Percentiles rank a stretch among this genome's conserved stretches.
These are phyloP conservation scores for Rugonectria rugulosa DNA, from an alignment of 2,329 filamentous ascomycete species.

Conservation along the genomic window DNA sequence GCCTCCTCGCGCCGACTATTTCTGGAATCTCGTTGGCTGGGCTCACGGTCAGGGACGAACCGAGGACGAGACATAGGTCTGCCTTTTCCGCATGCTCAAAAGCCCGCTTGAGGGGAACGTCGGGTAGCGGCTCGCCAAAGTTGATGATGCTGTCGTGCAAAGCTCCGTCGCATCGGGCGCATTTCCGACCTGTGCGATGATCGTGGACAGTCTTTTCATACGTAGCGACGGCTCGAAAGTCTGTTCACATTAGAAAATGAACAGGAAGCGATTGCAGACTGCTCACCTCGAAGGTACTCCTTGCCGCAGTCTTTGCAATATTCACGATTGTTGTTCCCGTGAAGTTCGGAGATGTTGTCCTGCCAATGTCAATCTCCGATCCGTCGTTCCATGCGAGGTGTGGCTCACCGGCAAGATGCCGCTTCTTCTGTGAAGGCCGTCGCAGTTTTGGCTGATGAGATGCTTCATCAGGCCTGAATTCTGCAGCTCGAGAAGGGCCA, in stretches of 20 bases:
- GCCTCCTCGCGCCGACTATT: slow-evolving; percentile 39
- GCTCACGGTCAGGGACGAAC: slow-evolving; percentile 53
- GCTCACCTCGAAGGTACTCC: slow-evolving; percentile 53
- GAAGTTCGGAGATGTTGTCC: slow-evolving; percentile 54
- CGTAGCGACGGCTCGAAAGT: slow-evolving; percentile 53
- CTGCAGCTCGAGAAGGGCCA: slow-evolving; percentile 55
- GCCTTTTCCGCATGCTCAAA: slow-evolving; percentile 48
- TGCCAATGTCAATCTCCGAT: slow-evolving; percentile 21
- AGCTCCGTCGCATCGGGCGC: slow-evolving; percentile 46
- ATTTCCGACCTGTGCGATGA: slow-evolving; percentile 56
- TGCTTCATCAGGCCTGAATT: slow-evolving; percentile 51
- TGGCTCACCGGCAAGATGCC: slow-evolving; percentile 51
- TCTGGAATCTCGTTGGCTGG: slow-evolving; percentile 53
- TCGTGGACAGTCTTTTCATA: slow-evolving; percentile 53
- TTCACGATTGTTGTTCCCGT: slow-evolving; percentile 57
- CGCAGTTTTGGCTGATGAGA: slow-evolving; percentile 49
- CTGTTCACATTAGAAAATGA: slow-evolving; percentile 29
- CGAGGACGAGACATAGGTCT: slow-evolving; percentile 55
- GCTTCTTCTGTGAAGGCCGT: slow-evolving; percentile 54
- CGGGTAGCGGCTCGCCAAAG: slow-evolving; percentile 50
- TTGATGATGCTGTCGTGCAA: slow-evolving; percentile 56
- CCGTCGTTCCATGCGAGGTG: background rate
- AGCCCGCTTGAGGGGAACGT: slow-evolving; percentile 43
- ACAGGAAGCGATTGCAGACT: accelerated
- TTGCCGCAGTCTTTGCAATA: slow-evolving; percentile 53